Percentiles rank a stretch among this genome's conserved stretches.
These are phyloP conservation scores for Cladosporium sp. DNA, from an alignment of 2,329 filamentous ascomycete genomes.

Conservation along the genomic window DNA sequence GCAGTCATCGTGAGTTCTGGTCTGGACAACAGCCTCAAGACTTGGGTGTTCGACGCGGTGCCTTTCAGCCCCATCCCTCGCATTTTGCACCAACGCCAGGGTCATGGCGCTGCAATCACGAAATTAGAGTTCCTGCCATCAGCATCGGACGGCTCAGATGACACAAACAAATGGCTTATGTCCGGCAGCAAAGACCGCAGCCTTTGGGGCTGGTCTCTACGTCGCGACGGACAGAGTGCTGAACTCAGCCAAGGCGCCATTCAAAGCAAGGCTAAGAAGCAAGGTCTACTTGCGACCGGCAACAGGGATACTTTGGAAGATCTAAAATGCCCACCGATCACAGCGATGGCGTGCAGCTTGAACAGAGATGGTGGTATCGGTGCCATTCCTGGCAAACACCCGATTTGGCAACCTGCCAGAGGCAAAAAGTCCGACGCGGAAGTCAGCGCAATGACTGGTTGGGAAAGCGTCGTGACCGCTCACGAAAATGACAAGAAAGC, in stretches of 20 bases:
- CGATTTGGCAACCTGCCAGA: conserved; percentile 79
- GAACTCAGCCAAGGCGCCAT: conserved; percentile 91
- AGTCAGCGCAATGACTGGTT: conserved; percentile 77
- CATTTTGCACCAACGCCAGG: conserved; percentile 80
- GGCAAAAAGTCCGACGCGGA: conserved; percentile 68
- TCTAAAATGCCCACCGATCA: conserved; percentile 89
- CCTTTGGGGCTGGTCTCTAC: conserved; percentile 94
- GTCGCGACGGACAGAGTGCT: conserved; percentile 88
- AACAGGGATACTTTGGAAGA: conserved; percentile 50
- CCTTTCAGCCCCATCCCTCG: conserved; percentile 86
- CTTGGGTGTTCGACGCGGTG: conserved; percentile 93
- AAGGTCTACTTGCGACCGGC: conserved; percentile 60
- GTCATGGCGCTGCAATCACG: conserved; percentile 83
- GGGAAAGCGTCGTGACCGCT: conserved; percentile 95
- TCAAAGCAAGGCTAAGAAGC: conserved; percentile 85
- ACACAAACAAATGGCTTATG: conserved; percentile 88
- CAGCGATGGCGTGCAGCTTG: conserved; percentile 83
- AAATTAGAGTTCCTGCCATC: conserved; percentile 82
- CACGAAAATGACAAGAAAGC: conserved; percentile 83
- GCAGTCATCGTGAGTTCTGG: conserved; percentile 88
- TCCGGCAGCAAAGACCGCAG: conserved; percentile 88
- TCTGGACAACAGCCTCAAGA: conserved; percentile 88
- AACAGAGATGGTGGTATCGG: conserved; percentile 96
- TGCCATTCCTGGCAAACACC: conserved; percentile 72
- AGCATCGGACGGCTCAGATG: conserved; percentile 84